phyloP scores from a whole-genome alignment of 495 filamentous ascomycete species.

The Hyaloscypha finlandica region DNA sequence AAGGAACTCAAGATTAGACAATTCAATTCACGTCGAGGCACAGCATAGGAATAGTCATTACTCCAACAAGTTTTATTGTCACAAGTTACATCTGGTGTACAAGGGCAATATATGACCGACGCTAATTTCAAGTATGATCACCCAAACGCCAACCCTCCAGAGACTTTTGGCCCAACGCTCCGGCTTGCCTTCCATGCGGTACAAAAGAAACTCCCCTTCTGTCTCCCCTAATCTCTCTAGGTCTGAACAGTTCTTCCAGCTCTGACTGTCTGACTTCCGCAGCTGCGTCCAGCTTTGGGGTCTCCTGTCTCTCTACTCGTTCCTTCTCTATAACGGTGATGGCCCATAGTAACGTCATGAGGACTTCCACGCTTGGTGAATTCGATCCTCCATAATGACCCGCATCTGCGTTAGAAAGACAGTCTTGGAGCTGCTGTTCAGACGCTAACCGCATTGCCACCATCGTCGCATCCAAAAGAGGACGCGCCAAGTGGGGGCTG shows the following conservation, averaged over 20 bases:
- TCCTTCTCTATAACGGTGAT: conserved; percentile 40
- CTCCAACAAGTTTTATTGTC: conserved; percentile 7
- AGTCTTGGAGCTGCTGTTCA: conserved; percentile 41
- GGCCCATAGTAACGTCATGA: conserved; percentile 55
- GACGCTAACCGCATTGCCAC: conserved; percentile 73
- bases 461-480: conserved; percentile 87
- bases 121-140: conserved; percentile 18
- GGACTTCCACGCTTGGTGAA: conserved; percentile 51
- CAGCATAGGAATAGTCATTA: neutral
- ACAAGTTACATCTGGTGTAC: conserved; percentile 19
- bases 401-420: conserved; percentile 35
- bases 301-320: conserved; percentile 11
- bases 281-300: conserved; percentile 30
- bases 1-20: too few relatives aligned
- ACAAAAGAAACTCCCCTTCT: conserved; percentile 14
- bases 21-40: neutral
- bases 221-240: conserved; percentile 19
- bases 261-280: conserved; percentile 31
- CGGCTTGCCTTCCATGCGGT: conserved; percentile 4
- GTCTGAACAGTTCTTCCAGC: conserved; percentile 32
- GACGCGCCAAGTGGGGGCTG: conserved; percentile 92
- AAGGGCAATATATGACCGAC: conserved; percentile 9
- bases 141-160: conserved; percentile 31
- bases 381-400: conserved; percentile 43
- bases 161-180: conserved; percentile 27